Conservation (phyloP, 2,329 filamentous ascomycete species). For the Cercospora canescens region DNA sequence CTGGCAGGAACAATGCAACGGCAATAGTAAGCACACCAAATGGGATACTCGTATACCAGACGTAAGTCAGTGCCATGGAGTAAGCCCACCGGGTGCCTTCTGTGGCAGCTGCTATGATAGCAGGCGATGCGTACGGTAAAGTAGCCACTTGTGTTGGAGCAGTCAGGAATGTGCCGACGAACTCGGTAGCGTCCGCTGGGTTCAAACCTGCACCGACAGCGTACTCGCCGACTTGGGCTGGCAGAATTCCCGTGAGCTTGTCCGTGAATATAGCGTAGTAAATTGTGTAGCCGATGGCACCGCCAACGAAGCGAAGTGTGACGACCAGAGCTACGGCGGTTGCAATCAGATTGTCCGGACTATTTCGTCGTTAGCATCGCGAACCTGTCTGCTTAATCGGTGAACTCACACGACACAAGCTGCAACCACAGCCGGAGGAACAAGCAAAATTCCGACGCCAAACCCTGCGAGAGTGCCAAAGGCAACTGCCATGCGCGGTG, state of each 20-base stretch:
- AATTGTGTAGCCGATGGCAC: slow-evolving; percentile 41
- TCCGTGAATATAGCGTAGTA: slow-evolving; percentile 54
- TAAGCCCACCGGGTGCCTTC: slow-evolving; percentile 10
- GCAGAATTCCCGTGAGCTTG: slow-evolving; percentile 50
- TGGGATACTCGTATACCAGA: slow-evolving; percentile 21
- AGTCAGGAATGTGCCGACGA: slow-evolving; percentile 14
- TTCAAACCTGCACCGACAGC: slow-evolving; percentile 36
- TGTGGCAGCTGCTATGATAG: slow-evolving; percentile 11
- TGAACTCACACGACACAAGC: slow-evolving; percentile 39
- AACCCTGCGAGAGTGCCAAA: slow-evolving; percentile 61
- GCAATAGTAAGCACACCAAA: slow-evolving; percentile 10
- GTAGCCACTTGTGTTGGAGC: slow-evolving; percentile 2
- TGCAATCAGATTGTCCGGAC: slow-evolving; percentile 66
- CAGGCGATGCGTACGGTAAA: slow-evolving; percentile 15
- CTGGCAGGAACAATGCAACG: background rate
- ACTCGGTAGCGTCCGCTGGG: slow-evolving; percentile 3
- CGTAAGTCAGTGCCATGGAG: slow-evolving; percentile 19
- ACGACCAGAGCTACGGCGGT: slow-evolving; percentile 66
- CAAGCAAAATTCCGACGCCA: slow-evolving; percentile 65
- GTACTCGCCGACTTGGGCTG: slow-evolving; percentile 47
- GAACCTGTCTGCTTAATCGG: background rate
- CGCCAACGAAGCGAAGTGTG: slow-evolving; percentile 66
- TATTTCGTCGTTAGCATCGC: slow-evolving; percentile 37
- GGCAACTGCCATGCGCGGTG: slow-evolving; percentile 34
- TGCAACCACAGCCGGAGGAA: slow-evolving; percentile 64